phyloP scores from a whole-genome alignment of 352 stramenopile genomes.

The Phytophthora brassicae region DNA sequence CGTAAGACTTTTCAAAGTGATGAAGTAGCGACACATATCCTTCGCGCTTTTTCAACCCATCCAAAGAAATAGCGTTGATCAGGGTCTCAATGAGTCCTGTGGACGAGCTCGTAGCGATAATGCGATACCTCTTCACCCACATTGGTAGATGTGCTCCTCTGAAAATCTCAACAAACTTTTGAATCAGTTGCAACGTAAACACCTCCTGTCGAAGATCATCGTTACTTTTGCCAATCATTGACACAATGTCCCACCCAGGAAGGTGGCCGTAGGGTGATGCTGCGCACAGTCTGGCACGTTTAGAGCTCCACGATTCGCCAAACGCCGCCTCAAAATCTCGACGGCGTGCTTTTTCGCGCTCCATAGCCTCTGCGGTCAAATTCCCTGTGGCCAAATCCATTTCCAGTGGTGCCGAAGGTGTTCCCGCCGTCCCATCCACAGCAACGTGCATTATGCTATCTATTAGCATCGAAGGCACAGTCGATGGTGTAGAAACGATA shows the following conservation, averaged over 20 bases:
- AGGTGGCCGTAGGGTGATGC: conserved; percentile 87
- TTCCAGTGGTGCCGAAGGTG: conserved; percentile 37
- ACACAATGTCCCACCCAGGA: conserved; percentile 93
- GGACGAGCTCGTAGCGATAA: conserved; percentile 95
- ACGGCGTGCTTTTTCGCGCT: conserved; percentile 79
- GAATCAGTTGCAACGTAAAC: conserved; percentile 98
- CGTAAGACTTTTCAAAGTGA: conserved; percentile 97
- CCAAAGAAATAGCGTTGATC: conserved; percentile 96
- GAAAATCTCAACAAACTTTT: conserved; percentile 98
- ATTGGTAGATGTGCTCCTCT: conserved; percentile 92
- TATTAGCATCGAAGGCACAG: conserved; percentile 28
- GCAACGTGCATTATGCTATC: conserved; percentile 8
- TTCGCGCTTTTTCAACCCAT: conserved; percentile 97
- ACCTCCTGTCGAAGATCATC: conserved; percentile 99
- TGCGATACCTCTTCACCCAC: conserved; percentile 96
- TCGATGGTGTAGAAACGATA: conserved; percentile 57
- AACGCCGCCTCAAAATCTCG: conserved; percentile 89
- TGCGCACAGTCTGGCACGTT: conserved; percentile 88
- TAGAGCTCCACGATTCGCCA: conserved; percentile 95
- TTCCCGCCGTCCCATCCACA: neutral
- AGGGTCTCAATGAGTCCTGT: conserved; percentile 98
- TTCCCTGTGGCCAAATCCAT: conserved; percentile 62
- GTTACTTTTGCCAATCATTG: conserved; percentile 99
- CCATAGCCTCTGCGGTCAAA: conserved; percentile 75
- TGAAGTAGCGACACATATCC: conserved; percentile 91